Evolutionary conservation across 129 eudicot genomes (phyloP).

Genomic region (Artemisia argyi): DNA sequence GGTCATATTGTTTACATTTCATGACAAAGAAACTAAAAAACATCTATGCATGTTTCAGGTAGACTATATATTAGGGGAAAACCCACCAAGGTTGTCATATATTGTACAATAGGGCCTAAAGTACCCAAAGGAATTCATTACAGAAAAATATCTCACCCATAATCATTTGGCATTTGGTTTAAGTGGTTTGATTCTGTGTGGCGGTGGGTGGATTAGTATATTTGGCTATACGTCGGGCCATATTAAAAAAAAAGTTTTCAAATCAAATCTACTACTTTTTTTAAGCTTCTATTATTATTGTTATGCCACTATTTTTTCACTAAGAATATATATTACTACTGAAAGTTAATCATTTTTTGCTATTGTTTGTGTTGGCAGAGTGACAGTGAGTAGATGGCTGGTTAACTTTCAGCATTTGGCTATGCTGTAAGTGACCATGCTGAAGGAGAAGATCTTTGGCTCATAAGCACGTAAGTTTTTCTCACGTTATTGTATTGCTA

Average conservation of each 20-base stretch:
- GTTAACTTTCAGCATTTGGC: constrained; percentile 92
- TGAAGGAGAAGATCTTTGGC: constrained; percentile 87
- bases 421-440: constrained; percentile 70
- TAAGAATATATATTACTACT: too few species aligned
- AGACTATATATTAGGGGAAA: constrained; percentile 82
- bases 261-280: too few species aligned
- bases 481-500: too few species aligned
- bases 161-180: too few species aligned
- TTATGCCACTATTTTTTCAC: too few species aligned
- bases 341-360: too few species aligned
- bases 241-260: too few species aligned
- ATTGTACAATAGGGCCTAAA: constrained; percentile 84
- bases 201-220: too few species aligned
- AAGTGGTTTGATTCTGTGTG: too few species aligned
- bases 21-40: not conserved
- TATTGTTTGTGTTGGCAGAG: constrained; percentile 51
- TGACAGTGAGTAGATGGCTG: constrained; percentile 96
- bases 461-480: constrained; percentile 75
- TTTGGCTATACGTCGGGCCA: too few species aligned
- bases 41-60: constrained; percentile 39
- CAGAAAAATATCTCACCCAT: constrained; percentile 16
- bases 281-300: too few species aligned
- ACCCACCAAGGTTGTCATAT: constrained; percentile 86
- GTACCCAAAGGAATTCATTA: constrained; percentile 83
- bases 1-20: too few species aligned